Evolutionary conservation across 768 basidiomycete genomes (phyloP), one percentile per base, ranked within the genome.

Genomic region (Amanita thiersii): DNA sequence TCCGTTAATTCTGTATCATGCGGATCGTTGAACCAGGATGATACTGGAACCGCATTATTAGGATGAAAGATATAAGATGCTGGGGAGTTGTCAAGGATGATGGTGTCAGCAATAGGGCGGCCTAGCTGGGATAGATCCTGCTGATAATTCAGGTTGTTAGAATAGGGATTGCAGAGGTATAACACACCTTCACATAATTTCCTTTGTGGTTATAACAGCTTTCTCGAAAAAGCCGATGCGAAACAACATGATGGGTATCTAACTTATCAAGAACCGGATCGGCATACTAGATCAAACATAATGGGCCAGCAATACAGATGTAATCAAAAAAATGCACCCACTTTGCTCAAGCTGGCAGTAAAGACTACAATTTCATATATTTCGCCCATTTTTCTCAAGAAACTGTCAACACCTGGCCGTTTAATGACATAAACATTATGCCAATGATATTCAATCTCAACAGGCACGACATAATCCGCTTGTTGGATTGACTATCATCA

Each of bases 371-470:
- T 72, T 62, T 99, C 96, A 57, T 94, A 99, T 33, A 97, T 81
- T 60, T 98, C 92, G 26, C 96, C 96, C 96, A 98, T 99, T 65
- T 81, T 85, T 69, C 88, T 88, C 58, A 99, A 66, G 63, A 98
- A 99, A 56, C 81, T 84, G 58, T 99, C 96, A 11, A 99, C 96
- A 11, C 96, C 96, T 6, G 96, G 96, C 38, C 96, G 84, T 63
- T 98, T 98, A 63, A 98, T 88, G 37, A 98, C 96, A 64, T 98
- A 97, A 50, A 98, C 92, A 56, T 99, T 97, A 60, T 99, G 96
- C 76, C 86, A 88, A 56, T 96, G 87, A 50, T 88, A 92, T 57
- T 99, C 96, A 48, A 99, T 99, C 63, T 98, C 96, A 18, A 99
- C 96, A 3, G 96, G 96, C 2, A 99, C 94, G 48, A 98, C 89